These are phyloP conservation scores for Ceriops tagal DNA, from an alignment of 345 rosid species.

Conservation along the genomic window DNA sequence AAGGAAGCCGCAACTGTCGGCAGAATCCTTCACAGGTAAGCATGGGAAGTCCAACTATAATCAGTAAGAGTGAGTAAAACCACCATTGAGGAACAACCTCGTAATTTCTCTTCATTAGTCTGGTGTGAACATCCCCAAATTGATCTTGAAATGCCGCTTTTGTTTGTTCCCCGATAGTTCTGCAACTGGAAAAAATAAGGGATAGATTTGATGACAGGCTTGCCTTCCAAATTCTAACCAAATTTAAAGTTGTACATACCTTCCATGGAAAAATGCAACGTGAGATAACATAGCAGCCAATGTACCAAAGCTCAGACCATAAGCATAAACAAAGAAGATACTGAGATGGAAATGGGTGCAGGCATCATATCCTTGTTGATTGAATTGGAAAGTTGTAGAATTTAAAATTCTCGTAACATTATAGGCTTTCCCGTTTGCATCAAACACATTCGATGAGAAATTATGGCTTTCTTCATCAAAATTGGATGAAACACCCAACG, in stretches of 20 bases:
- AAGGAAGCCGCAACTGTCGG: conserved; percentile 49
- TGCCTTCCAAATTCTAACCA: background rate
- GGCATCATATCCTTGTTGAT: conserved; percentile 29
- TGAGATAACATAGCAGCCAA: conserved; percentile 39
- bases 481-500: background rate
- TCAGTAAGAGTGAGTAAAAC: conserved; percentile 26
- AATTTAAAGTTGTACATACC: conserved; percentile 12
- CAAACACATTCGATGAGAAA: conserved; percentile 36
- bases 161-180: conserved; percentile 40
- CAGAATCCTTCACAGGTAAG: conserved; percentile 40
- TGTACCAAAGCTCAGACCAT: conserved; percentile 40
- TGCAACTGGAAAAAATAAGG: conserved; percentile 8
- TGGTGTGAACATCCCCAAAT: conserved; percentile 53
- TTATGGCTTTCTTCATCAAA: background rate
- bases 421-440: conserved; percentile 28
- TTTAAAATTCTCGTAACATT: conserved; percentile 31
- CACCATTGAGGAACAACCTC: conserved; percentile 43
- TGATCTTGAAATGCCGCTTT: conserved; percentile 26
- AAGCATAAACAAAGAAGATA: conserved; percentile 29
- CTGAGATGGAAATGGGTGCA: conserved; percentile 46
- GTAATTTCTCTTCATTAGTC: conserved; percentile 59
- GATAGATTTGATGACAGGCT: background rate
- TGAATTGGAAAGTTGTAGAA: conserved; percentile 28
- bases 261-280: conserved; percentile 42
- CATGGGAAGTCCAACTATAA: conserved; percentile 31